These are phyloP conservation scores for Termitomyces sp. DNA, from an alignment of 768 basidiomycete genomes.

Conservation along the genomic window DNA sequence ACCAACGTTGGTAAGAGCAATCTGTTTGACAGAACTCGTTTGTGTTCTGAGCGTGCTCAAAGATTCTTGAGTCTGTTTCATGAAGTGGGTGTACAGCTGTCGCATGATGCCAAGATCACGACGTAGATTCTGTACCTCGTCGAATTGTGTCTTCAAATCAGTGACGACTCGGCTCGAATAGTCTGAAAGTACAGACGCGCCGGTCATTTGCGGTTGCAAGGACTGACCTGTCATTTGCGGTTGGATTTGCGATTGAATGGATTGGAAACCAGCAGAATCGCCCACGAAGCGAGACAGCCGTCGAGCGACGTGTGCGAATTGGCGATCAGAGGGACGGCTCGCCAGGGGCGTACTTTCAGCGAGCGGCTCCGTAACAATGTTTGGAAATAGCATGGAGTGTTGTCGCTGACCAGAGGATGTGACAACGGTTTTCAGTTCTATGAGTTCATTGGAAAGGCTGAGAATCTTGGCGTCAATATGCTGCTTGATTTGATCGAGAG, in stretches of 20 bases:
- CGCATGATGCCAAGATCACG: conserved; percentile 92
- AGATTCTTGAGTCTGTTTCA: conserved; percentile 86
- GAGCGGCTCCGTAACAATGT: conserved; percentile 52
- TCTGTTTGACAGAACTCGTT: conserved; percentile 83
- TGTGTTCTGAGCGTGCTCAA: conserved; percentile 76
- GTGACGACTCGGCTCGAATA: conserved; percentile 70
- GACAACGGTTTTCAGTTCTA: conserved; percentile 77
- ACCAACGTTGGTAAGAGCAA: conserved; percentile 78
- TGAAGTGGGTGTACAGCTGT: conserved; percentile 92
- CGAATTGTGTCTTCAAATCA: conserved; percentile 89
- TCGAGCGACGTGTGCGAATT: conserved; percentile 70
- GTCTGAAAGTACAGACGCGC: conserved; percentile 70
- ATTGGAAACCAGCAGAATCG: conserved; percentile 27
- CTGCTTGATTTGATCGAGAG: conserved; percentile 97
- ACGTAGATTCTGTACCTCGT: conserved; percentile 91
- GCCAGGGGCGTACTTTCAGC: conserved; percentile 65
- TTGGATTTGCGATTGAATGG: conserved; percentile 34
- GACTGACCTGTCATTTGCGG: conserved; percentile 69
- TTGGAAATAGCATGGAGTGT: conserved; percentile 38
- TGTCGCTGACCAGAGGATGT: conserved; percentile 45
- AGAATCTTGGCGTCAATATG: conserved; percentile 94
- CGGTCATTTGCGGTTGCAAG: conserved; percentile 70
- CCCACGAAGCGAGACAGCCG: conserved; percentile 71
- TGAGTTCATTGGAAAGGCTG: conserved; percentile 80
- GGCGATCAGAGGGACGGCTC: conserved; percentile 69